Percentiles rank a stretch among this genome's conserved stretches.
Conservation (phyloP, 345 rosid species). For the Carallia pectinifolia region DNA sequence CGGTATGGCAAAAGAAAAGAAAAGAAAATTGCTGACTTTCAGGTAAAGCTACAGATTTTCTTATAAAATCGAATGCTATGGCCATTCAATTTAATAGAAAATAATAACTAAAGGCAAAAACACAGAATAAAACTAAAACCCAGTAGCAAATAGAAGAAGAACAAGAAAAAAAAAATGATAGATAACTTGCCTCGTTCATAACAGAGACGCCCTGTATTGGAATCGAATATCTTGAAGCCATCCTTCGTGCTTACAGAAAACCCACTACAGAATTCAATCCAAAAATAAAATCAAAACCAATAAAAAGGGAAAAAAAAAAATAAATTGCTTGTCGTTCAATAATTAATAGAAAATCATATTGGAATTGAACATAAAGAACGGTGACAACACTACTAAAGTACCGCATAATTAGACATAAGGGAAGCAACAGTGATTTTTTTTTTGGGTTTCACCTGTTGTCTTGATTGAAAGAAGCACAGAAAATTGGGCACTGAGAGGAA, state of each 20-base stretch:
- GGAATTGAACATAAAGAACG: conserved; percentile 3
- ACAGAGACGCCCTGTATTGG: conserved; percentile 74
- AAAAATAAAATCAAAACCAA: neutral
- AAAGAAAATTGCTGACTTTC: neutral
- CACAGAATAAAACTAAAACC: no score
- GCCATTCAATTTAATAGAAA: no score
- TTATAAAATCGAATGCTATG: no score
- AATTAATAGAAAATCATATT: no score
- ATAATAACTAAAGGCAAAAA: no score
- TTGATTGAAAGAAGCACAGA: conserved; percentile 84
- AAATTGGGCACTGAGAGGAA: conserved; percentile 48
- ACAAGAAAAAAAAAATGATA: neutral
- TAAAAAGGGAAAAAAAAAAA: neutral
- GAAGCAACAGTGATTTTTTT: no score
- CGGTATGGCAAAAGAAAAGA: neutral
- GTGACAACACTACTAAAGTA: neutral
- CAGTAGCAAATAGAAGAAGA: neutral
- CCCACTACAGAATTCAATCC: conserved; percentile 40
- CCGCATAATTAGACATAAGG: no score
- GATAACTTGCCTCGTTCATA: conserved; percentile 63
- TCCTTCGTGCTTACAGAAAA: conserved; percentile 70
- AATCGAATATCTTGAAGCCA: conserved; percentile 74
- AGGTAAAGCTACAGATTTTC: neutral
- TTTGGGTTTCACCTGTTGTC: conserved; percentile 51
- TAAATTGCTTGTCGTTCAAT: neutral